phyloP scores from a whole-genome alignment of 805 yeast genomes.

The Phaffomyces opuntiae region DNA sequence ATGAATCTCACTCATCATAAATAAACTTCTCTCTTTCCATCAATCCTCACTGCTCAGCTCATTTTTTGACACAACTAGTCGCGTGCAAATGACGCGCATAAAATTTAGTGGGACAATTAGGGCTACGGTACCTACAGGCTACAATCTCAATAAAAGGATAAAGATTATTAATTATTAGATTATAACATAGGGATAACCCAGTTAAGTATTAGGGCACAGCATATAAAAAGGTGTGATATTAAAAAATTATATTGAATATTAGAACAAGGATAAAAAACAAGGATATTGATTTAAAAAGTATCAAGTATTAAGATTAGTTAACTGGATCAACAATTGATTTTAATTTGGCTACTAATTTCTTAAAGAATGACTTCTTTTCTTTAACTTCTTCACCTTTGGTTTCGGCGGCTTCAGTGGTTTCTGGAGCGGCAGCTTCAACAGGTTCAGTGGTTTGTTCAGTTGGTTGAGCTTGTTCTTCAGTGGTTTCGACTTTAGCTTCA shows the following conservation, averaged over 20 bases:
- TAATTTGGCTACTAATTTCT: constrained; percentile 20
- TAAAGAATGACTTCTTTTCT: constrained; percentile 20
- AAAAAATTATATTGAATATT: too few species aligned
- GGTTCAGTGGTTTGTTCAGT: not conserved
- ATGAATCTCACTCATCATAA: too few species aligned
- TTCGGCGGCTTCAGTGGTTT: constrained; percentile 11
- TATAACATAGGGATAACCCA: not conserved
- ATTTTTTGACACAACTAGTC: too few species aligned
- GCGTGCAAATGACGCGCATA: too few species aligned
- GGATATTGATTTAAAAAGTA: not conserved
- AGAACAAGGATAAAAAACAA: not conserved
- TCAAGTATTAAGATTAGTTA: constrained; percentile 3
- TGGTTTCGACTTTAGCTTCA: not conserved
- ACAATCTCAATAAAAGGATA: too few species aligned
- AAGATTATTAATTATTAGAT: not conserved
- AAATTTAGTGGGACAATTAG: too few species aligned
- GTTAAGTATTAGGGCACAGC: not conserved
- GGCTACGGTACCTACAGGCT: too few species aligned
- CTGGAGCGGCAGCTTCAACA: constrained; percentile 5
- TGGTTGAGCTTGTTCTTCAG: constrained; percentile 3
- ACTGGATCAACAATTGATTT: constrained; percentile 12
- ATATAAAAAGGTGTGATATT: not conserved
- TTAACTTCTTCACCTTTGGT: constrained; percentile 11
- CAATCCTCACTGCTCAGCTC: too few species aligned
- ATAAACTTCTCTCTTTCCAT: too few species aligned